Conservation (phyloP, 179 eudicot species). For the Carnegiea gigantea region DNA sequence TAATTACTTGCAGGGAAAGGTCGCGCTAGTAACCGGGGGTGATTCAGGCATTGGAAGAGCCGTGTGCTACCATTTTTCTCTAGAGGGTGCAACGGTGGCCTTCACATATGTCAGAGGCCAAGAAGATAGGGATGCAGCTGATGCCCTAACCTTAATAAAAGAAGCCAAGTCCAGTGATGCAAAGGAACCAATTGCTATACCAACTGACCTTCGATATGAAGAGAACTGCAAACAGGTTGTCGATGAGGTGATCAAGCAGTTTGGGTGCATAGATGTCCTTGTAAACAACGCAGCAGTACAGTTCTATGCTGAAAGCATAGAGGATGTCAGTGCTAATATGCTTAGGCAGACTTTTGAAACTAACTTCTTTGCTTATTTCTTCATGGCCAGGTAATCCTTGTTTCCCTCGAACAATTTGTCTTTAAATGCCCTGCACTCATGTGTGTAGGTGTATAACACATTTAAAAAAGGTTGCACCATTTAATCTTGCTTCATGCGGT, state of each 20-base stretch:
- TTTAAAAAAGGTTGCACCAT: too few species aligned
- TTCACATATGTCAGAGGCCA: conserved; percentile 60
- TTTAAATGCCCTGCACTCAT: too few species aligned
- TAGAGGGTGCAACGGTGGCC: conserved; percentile 79
- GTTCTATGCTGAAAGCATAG: conserved; percentile 4
- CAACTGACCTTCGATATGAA: conserved; percentile 46
- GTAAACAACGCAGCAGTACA: conserved; percentile 38
- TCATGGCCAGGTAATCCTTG: conserved; percentile 25
- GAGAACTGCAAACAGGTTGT: conserved; percentile 28
- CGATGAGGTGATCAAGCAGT: conserved; percentile 26
- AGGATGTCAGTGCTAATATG: conserved; percentile 25
- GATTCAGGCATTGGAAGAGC: conserved; percentile 83
- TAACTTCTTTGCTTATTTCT: conserved; percentile 32
- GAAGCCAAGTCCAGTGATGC: conserved; percentile 38
- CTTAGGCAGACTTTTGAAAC: conserved; percentile 26
- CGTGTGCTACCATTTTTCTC: conserved; percentile 48
- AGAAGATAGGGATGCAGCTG: conserved; percentile 60
- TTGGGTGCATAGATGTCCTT: conserved; percentile 31
- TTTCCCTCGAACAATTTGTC: too few species aligned
- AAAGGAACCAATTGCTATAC: conserved; percentile 50
- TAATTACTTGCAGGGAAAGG: conserved; percentile 49
- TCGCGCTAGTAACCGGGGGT: conserved; percentile 72
- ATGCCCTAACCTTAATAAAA: conserved; percentile 45
- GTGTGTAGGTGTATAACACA: too few species aligned
- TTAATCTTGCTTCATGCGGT: too few species aligned